Percentiles rank a stretch among this genome's conserved stretches.
Conservation (phyloP, 257 asterid species). For the Petrea volubilis region DNA sequence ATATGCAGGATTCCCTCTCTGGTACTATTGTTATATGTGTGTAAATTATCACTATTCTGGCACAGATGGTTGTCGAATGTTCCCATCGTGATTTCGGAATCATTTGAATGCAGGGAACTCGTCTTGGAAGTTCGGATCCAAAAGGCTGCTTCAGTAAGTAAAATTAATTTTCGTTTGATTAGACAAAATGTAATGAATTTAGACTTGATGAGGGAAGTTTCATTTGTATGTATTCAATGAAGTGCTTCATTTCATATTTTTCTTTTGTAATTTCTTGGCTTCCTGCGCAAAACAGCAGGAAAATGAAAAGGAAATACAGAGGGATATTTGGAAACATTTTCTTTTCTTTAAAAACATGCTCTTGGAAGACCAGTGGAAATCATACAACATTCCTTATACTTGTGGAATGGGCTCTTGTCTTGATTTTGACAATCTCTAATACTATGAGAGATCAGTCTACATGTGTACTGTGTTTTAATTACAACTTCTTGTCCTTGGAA, state of each 20-base stretch:
- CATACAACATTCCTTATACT: background rate
- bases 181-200: conserved; percentile 13
- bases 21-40: background rate
- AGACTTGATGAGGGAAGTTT: conserved; percentile 8
- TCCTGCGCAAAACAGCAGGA: conserved; percentile 1
- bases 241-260: background rate
- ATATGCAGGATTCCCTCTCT: background rate
- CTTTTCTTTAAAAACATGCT: background rate
- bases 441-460: background rate
- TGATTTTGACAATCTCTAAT: conserved; percentile 2
- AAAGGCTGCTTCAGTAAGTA: conserved; percentile 99
- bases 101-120: conserved; percentile 79
- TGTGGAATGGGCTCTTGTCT: background rate
- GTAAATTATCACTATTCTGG: no score
- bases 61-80: conserved; percentile 21
- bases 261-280: background rate
- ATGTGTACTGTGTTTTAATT: background rate
- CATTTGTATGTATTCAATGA: conserved; percentile 4
- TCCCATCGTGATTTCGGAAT: conserved; percentile 16
- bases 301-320: background rate
- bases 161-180: conserved; percentile 23
- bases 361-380: background rate
- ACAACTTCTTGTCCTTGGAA: conserved; percentile 9
- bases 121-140: conserved; percentile 98
- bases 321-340: background rate